Evolutionary conservation across 148 eudicot genomes (phyloP), one percentile per base, ranked within the genome.

Genomic region (Nepenthes mirabilis): DNA sequence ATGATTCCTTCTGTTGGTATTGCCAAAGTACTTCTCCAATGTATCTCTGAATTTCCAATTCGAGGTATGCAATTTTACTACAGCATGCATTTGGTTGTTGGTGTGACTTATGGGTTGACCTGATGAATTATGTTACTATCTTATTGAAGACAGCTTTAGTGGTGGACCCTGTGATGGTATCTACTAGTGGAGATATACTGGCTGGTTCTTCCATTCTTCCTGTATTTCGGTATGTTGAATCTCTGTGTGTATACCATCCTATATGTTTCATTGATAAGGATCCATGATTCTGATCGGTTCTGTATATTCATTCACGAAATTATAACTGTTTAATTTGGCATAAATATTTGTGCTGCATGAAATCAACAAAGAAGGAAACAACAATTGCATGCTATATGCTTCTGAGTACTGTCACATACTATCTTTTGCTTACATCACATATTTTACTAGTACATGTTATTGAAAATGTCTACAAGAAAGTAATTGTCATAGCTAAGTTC

Each of bases 161-260:
- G 56, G 90, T 91, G 56, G 97, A 91, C 75, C 97, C 97, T 73
- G 97, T 91, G 49, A 85, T 91, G 97, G 93, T 91, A 60, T 88
- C 97, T 54, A 91, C 96, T 57, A 91, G 96, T 67, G 97, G 97
- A 63, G 87, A 88, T 75, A 75, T 80, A 55, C 75, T 91, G 37
- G 87, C 97, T 66, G 94, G 83, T 69, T 78, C 90, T 49, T 77
- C 85, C n/a, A 68, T 88, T 66, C 75, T 88, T 57, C 76, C 74
- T 72, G 77, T 62, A 58, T 80, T 85, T 23, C 74, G 88, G 97
- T 91, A 75, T 57, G 74, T 58, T 23, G 10, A n/a, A 12, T 47
- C 12, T 65, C 6, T 62, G 35, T 52, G 12, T 37, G 12, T 55
- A 13, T 34, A 55, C 33, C 2, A 10, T 14, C n/a, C 1, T 61